Base-by-base conservation (phyloP, 164 flowering plant species). In the Sedum album region DNA sequence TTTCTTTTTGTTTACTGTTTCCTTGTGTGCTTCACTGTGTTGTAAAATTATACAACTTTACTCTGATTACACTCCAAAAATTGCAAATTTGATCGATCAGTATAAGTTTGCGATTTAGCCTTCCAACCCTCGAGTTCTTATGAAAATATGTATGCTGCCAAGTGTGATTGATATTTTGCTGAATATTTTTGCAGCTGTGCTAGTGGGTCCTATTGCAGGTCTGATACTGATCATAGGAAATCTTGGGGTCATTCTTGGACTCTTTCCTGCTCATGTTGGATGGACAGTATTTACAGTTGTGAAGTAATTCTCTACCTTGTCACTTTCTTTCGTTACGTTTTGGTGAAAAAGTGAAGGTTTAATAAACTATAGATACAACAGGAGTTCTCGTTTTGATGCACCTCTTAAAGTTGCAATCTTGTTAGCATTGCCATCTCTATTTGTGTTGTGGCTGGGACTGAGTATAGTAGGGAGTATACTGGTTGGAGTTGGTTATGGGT, bases 401-500 rank as follows among this genome's bases (percentile, higher is more conserved):
- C 86, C 91, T 0, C 84, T 90, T 3, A 90, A 93, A 76, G 77
- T 85, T n/a, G 88, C 88, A 1, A 60, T 93, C 65, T 70, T 89
- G 68, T 65, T 93, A 17, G 85, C 82, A 53, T 69, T 89, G 80
- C 97, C 96, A 53, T 88, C 71, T 25, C 60, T 93, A 25, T 83
- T 83, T 77, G 88, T 77, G 20, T 31, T 93, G 26, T 91, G 96
- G 96, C 73, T 93, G 74, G 48, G 48, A 13, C 48, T 44, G 15
- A 44, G 48, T 44, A 4, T 86, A 46, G 92, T 84, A 44, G 88
- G 86, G 6, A 90, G 87, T 76, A 82, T 86, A 71, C 82, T 91
- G 70, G 88, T 86, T 49, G 96, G 90, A 55, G 70, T 88, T 6
- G 96, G 97, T 49, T 90, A 91, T 78, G 98, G 98, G 0, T 91